Conservation (phyloP, 305 asterid species). For the Fraxinus albicans region DNA sequence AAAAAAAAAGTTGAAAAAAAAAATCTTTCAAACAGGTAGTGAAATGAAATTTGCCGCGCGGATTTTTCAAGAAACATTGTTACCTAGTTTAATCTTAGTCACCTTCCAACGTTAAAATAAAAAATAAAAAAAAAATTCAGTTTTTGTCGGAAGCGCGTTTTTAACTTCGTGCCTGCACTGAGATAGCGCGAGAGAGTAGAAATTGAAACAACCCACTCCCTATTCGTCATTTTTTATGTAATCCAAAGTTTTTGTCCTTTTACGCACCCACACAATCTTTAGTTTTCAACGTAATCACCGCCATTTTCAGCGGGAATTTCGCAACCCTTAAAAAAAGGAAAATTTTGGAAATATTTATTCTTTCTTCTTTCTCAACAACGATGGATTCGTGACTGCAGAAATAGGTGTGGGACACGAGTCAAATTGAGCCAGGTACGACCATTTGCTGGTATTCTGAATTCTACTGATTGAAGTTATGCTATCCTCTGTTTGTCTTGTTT, state of each 20-base stretch:
- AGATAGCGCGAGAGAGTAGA: slow-evolving; percentile 1
- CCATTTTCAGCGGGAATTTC: slow-evolving; percentile 80
- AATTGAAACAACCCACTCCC: neutral
- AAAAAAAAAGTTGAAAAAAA: no score
- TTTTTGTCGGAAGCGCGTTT: slow-evolving; percentile 20
- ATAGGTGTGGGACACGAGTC: neutral
- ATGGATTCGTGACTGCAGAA: slow-evolving; percentile 19
- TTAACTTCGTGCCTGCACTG: slow-evolving; percentile 32
- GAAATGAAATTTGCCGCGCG: slow-evolving; percentile 24
- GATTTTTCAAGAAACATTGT: slow-evolving; percentile 25
- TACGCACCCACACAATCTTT: slow-evolving; percentile 16
- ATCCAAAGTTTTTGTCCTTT: slow-evolving; percentile 63
- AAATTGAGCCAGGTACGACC: slow-evolving; percentile 4
- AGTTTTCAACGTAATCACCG: slow-evolving; percentile 64
- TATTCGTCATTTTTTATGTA: slow-evolving; percentile 54
- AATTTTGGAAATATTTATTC: neutral
- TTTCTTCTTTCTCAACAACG: slow-evolving; percentile 7
- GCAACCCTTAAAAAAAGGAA: slow-evolving; percentile 3
- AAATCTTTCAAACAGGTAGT: no score
- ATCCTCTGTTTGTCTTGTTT: neutral
- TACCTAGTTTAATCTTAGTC: neutral
- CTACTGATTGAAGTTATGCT: neutral
- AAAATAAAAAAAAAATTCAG: neutral
- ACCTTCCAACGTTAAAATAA: neutral
- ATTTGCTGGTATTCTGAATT: slow-evolving; percentile 2